Percentiles rank a stretch among this genome's conserved stretches.
phyloP scores from a whole-genome alignment of 805 yeast genomes.

The Ogataea naganishii region DNA sequence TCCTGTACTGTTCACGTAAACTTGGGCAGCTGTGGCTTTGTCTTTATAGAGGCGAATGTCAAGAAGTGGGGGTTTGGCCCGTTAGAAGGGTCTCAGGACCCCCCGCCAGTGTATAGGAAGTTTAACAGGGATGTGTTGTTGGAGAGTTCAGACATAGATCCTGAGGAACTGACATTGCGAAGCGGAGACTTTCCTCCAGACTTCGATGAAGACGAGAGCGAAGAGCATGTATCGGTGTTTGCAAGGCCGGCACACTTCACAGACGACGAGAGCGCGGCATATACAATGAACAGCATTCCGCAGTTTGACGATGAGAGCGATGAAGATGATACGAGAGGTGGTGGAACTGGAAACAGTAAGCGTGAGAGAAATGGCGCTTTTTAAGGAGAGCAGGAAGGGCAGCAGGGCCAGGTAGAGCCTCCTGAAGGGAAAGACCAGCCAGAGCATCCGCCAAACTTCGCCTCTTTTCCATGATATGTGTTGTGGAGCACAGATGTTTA shows the following conservation, averaged over 20 bases:
- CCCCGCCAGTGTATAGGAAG: constrained; percentile 88
- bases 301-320: too few relatives aligned
- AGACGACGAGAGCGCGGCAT: too few relatives aligned
- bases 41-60: constrained; percentile 85
- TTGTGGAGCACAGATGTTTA: too few relatives aligned
- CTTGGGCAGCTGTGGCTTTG: constrained; percentile 84
- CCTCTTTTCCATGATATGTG: too few relatives aligned
- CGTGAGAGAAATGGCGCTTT: too few relatives aligned
- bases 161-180: constrained; percentile 30
- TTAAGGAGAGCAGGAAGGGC: too few relatives aligned
- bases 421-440: too few relatives aligned
- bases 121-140: constrained; percentile 71
- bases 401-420: too few relatives aligned
- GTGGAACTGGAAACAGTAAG: background rate
- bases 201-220: constrained; percentile 46
- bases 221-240: too few relatives aligned
- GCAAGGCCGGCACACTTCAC: constrained; percentile 19
- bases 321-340: constrained; percentile 31
- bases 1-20: constrained; percentile 81
- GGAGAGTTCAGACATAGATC: constrained; percentile 49
- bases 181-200: constrained; percentile 46
- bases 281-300: too few relatives aligned
- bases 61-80: constrained; percentile 97
- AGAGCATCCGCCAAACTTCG: too few relatives aligned
- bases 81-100: constrained; percentile 75